A percentile compares a stretch with the other conserved stretches of the same genome.
Conservation (phyloP, 495 filamentous ascomycete genomes). For the Friedmanniomyces endolithicus region DNA sequence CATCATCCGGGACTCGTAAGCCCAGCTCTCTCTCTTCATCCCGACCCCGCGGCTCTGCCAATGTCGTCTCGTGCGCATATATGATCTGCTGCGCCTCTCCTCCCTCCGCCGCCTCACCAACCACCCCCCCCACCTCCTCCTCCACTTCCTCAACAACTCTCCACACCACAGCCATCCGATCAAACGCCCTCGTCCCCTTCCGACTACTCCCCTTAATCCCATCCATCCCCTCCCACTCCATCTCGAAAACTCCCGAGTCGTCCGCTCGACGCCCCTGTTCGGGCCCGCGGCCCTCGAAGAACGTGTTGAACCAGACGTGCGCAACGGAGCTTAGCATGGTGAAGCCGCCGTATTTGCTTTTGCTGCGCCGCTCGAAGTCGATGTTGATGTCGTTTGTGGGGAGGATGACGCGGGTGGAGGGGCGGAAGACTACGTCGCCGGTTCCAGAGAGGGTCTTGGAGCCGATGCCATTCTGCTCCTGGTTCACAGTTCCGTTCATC, state of each 20-base stretch:
- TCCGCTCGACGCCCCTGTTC: conserved; percentile 47
- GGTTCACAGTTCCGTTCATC: not conserved
- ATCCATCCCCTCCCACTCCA: conserved; percentile 54
- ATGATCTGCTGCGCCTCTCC: conserved; percentile 53
- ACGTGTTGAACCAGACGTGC: conserved; percentile 93
- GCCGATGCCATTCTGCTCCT: not conserved
- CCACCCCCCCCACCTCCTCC: conserved; percentile 17
- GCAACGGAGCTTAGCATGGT: conserved; percentile 87
- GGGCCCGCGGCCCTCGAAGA: conserved; percentile 72
- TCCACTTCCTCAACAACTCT: conserved; percentile 27
- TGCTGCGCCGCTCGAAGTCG: conserved; percentile 69
- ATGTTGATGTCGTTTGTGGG: conserved; percentile 81
- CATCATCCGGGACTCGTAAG: conserved; percentile 46
- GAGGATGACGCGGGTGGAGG: conserved; percentile 50
- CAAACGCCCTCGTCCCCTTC: conserved; percentile 71
- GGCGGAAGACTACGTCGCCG: conserved; percentile 60
- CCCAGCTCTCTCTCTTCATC: conserved; percentile 47
- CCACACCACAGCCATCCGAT: conserved; percentile 84
- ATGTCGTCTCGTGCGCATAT: conserved; percentile 64
- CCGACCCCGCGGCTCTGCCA: conserved; percentile 20
- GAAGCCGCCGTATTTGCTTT: conserved; percentile 61
- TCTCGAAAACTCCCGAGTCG: conserved; percentile 47
- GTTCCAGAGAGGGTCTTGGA: conserved; percentile 8
- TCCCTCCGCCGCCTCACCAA: conserved; percentile 31
- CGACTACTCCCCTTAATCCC: conserved; percentile 66